A percentile compares a stretch with the other conserved stretches of the same genome.
Evolutionary conservation across 176 grass and related monocot genomes (phyloP).

Genomic region (Alloteropsis semialata): DNA sequence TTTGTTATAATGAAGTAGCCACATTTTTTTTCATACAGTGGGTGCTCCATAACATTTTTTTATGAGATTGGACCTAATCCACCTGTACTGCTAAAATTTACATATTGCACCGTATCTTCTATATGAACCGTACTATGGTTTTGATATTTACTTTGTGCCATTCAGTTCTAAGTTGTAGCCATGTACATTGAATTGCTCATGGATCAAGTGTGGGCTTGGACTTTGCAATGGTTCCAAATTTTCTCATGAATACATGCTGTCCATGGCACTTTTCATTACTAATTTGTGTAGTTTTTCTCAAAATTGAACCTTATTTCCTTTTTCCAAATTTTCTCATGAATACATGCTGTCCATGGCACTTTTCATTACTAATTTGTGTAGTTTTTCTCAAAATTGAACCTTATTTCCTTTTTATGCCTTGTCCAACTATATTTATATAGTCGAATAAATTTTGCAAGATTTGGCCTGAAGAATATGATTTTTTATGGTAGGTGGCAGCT

Average conservation of each 20-base stretch:
- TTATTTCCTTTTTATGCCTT: background rate
- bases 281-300: background rate
- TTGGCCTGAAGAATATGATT: background rate
- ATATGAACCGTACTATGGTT: background rate
- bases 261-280: background rate
- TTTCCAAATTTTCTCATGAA: background rate
- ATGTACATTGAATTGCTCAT: slow-evolving; percentile 11
- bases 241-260: background rate
- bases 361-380: background rate
- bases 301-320: background rate
- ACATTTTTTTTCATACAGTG: background rate
- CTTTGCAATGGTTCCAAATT: background rate
- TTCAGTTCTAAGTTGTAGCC: background rate
- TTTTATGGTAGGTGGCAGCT: slow-evolving; percentile 12
- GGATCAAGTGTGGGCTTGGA: background rate
- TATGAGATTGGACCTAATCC: background rate
- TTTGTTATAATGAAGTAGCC: background rate
- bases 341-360: background rate
- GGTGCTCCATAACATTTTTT: background rate
- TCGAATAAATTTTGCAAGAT: background rate
- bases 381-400: background rate
- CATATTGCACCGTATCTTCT: background rate
- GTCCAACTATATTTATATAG: background rate
- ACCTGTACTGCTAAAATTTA: background rate
- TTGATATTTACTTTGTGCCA: slow-evolving; percentile 1